Evolutionary conservation across 2,329 filamentous ascomycete species (phyloP), one percentile per base, ranked within the genome.

Genomic region (Fusarium tuaranense): DNA sequence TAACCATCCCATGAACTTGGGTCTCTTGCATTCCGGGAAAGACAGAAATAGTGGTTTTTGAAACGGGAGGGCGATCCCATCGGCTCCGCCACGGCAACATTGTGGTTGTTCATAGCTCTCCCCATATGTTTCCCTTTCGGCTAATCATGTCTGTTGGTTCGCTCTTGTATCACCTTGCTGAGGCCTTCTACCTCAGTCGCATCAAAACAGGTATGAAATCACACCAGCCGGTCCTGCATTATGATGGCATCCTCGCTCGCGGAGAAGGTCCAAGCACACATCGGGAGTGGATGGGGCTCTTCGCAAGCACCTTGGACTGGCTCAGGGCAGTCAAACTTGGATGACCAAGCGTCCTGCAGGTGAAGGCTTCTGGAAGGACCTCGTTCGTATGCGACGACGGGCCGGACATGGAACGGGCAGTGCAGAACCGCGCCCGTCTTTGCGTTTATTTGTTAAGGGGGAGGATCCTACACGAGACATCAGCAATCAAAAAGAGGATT

Each of bases 401-500:
- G 62, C 68, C 62, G 64, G 59, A 60, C 63, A 44, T 67, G 39
- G 73, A 68, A 71, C 59, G 70, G 67, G 68, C 64, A 69, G 64
- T 46, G 68, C 62, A 74, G 68, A 62, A 51, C 64, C 44, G 63
- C 57, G 63, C 27, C 36, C 63, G 67, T 61, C 57, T 62, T 51
- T 55, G 57, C 39, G 57, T 60, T 70, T 70, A 63, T 68, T 68
- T 73, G 62, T 68, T 71, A 63, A 61, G 75, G 68, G 57, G 65
- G 65, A 44, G 67, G 66, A 61, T 68, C 68, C 25, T 66, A 68
- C 51, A 62, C 67, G 59, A 70, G 68, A 65, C 30, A 57, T 59
- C 58, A 72, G 72, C 78, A 81, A 80, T 77, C 77, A 79, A 67
- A 69, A 73, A 63, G 44, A 73, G 70, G 72, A 69, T 70, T 68